phyloP scores from a whole-genome alignment of 2,329 filamentous ascomycete species.

The Fusarium verrucosum region DNA sequence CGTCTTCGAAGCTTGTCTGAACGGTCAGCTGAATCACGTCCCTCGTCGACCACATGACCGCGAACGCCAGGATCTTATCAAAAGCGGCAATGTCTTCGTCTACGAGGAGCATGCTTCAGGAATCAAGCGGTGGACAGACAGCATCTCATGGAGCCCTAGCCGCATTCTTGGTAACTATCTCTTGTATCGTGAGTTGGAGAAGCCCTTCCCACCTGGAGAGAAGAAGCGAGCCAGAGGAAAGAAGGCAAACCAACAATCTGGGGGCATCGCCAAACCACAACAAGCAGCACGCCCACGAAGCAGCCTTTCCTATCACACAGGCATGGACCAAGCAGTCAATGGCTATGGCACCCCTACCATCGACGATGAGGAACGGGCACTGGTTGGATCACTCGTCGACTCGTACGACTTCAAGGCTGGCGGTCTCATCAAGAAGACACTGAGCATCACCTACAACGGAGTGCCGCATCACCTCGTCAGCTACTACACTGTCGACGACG shows the following conservation, averaged over 20 bases:
- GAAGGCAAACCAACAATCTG: slow-evolving; percentile 51
- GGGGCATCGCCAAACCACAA: slow-evolving; percentile 49
- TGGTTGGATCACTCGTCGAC: slow-evolving; percentile 87
- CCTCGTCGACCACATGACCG: slow-evolving; percentile 86
- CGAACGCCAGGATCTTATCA: slow-evolving; percentile 79
- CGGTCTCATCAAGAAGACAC: slow-evolving; percentile 91
- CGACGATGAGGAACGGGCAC: slow-evolving; percentile 49
- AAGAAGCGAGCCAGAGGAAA: slow-evolving; percentile 82
- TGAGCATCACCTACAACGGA: slow-evolving; percentile 79
- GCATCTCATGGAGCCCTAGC: slow-evolving; percentile 89
- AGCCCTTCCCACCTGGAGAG: slow-evolving; percentile 81
- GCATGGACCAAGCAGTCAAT: slow-evolving; percentile 18
- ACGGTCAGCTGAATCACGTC: slow-evolving; percentile 76
- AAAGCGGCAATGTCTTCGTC: slow-evolving; percentile 87
- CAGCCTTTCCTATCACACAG: slow-evolving; percentile 10
- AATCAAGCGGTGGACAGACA: slow-evolving; percentile 95
- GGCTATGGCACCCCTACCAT: slow-evolving; percentile 14
- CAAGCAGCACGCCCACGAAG: slow-evolving; percentile 41
- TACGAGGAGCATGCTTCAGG: slow-evolving; percentile 92
- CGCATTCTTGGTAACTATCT: slow-evolving; percentile 86
- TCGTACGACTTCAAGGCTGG: slow-evolving; percentile 86
- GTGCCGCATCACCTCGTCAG: slow-evolving; percentile 87
- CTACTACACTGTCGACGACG: slow-evolving; percentile 86
- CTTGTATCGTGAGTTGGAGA: slow-evolving; percentile 83
- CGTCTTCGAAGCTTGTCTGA: slow-evolving; percentile 81